Conservation (phyloP, 306 rosid species). For the Quercus agrifolia region DNA sequence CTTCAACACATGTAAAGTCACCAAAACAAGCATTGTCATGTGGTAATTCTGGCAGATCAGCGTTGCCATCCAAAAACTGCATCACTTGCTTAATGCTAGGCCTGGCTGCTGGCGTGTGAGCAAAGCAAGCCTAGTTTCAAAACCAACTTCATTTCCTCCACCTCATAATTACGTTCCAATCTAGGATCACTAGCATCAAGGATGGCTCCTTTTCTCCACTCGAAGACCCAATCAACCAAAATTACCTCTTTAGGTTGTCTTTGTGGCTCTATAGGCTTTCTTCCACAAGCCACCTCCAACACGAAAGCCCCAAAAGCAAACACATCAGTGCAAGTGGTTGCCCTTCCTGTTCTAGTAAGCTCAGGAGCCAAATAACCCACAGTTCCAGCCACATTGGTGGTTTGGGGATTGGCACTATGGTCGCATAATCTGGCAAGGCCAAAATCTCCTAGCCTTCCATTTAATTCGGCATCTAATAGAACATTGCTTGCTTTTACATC, state of each 20-base stretch:
- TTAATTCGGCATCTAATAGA: constrained; percentile 46
- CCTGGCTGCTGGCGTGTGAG: constrained; percentile 46
- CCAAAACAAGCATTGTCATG: background rate
- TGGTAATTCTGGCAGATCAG: constrained; percentile 25
- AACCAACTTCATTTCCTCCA: constrained; percentile 41
- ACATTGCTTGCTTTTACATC: constrained; percentile 76
- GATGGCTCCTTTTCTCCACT: constrained; percentile 36
- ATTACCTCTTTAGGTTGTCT: constrained; percentile 26
- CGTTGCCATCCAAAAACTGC: constrained; percentile 41
- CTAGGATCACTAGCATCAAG: constrained; percentile 46
- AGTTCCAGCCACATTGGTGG: constrained; percentile 68
- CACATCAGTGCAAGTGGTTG: constrained; percentile 51
- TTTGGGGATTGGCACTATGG: constrained; percentile 55
- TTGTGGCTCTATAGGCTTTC: constrained; percentile 50
- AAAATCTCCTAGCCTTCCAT: constrained; percentile 66
- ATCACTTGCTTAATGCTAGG: constrained; percentile 58
- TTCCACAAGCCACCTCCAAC: constrained; percentile 63
- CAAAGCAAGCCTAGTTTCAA: constrained; percentile 58
- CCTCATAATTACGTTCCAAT: constrained; percentile 26
- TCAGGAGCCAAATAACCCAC: constrained; percentile 73
- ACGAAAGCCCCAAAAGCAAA: constrained; percentile 59
- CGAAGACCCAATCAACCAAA: constrained; percentile 53
- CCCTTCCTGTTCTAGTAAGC: constrained; percentile 49
- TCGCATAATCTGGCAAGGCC: constrained; percentile 62
- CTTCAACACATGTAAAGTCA: background rate